Evolutionary conservation across 2,329 filamentous ascomycete genomes (phyloP), one percentile per base, ranked within the genome.

Genomic region (Trichoderma aggressivum): DNA sequence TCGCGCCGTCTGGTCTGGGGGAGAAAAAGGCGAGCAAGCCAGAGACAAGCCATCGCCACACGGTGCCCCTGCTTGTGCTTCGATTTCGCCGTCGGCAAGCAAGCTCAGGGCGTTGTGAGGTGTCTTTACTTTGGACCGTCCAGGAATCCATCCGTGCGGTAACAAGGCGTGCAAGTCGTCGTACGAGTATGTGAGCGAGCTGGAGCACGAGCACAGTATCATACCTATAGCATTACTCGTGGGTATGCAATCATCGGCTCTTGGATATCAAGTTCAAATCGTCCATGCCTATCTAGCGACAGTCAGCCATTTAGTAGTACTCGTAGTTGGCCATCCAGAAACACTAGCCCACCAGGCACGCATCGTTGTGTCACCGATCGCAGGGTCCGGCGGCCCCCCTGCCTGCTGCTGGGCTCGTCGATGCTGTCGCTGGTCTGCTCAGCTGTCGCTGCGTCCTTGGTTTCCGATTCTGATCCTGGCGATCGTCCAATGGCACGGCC

Each of bases 1-100:
- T 77, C 50, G 47, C 61, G 58, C 62, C 62, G 55, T 59, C 28
- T 59, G 28, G 28, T 76, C 76, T 76, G 75, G 76, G 76, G 75
- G 74, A 65, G 62, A 39, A 66, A 73, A 74, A 77, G 76, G 77
- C 76, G 34, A 67, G 47, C 53, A 18, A 30, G 60, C 28, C 74
- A 76, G 74, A 78, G 76, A 80, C 77, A 16, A 16, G 34, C 34
- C 75, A 77, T 79, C 75, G 73, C 62, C 70, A 71, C 70, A 68
- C 72, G 72, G 72, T 72, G 73, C 76, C 75, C 73, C 72, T 75
- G 68, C 75, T 72, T 50, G n/a, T 72, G 26, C 72, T 73, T 58
- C 21, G 56, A 47, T 50, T 58, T 68, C 50, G 50, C 50, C 50
- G 11, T 58, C 47, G 47, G 39, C 24, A 28, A 24, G 39, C 24